phyloP scores from a whole-genome alignment of 2,329 filamentous ascomycete species.

The Colletotrichum aenigma region DNA sequence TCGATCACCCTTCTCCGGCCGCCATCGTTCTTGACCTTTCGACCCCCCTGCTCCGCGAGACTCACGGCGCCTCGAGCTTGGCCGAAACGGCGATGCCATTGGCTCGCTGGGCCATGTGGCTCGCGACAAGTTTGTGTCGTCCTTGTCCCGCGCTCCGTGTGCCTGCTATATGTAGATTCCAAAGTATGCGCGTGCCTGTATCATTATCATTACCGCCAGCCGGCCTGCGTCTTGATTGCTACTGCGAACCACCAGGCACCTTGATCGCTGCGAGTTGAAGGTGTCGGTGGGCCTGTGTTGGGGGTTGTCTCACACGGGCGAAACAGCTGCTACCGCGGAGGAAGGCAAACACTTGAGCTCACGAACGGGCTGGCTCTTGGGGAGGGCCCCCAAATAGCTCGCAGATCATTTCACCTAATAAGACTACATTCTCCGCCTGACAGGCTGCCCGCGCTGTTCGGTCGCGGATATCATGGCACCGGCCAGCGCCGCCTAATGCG shows the following conservation, averaged over 20 bases:
- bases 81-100: not conserved
- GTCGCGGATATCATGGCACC: conserved; percentile 7
- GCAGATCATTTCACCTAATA: conserved; percentile 15
- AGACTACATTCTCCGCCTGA: conserved; percentile 18
- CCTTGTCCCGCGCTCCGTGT: not conserved
- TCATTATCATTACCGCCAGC: not conserved
- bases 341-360: not conserved
- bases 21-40: not conserved
- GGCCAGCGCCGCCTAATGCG: not conserved
- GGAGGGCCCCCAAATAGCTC: not conserved
- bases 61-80: conserved; percentile 17
- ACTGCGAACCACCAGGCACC: not conserved
- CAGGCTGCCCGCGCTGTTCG: conserved; percentile 8
- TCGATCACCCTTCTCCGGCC: not conserved
- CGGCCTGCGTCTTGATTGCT: not conserved
- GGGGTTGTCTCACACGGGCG: not conserved
- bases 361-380: not conserved
- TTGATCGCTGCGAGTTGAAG: not conserved
- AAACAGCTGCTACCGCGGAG: not conserved
- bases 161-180: not conserved
- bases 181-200: not conserved
- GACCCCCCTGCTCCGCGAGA: conserved; percentile 1
- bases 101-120: not conserved
- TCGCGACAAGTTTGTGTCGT: not conserved
- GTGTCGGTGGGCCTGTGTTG: not conserved